A percentile compares a stretch with the other conserved stretches of the same genome.
Conservation (phyloP, 2,329 filamentous ascomycete species). For the Botryotinia convoluta region DNA sequence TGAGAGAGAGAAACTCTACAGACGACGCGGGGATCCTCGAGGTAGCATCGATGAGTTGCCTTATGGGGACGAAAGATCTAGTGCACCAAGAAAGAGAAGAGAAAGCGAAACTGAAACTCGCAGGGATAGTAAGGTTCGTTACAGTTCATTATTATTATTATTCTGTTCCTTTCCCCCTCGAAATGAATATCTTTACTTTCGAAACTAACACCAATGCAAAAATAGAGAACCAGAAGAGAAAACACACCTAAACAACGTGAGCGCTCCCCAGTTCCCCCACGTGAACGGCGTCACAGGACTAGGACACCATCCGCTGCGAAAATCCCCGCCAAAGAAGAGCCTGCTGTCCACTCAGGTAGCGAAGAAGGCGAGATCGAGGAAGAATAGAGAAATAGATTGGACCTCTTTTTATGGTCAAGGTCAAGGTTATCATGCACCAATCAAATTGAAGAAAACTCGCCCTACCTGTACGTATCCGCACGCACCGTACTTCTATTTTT, state of each 20-base stretch:
- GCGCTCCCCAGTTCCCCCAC: slow-evolving; percentile 53
- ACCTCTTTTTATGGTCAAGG: not conserved
- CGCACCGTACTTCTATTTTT: slow-evolving; percentile 30
- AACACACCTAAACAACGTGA: slow-evolving; percentile 51
- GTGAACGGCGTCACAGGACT: slow-evolving; percentile 55
- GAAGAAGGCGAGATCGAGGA: slow-evolving; percentile 99
- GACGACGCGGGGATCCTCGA: slow-evolving; percentile 73
- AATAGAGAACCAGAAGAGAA: slow-evolving; percentile 58
- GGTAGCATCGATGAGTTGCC: slow-evolving; percentile 84
- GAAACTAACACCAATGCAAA: slow-evolving; percentile 21
- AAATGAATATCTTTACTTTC: not conserved
- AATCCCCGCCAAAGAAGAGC: slow-evolving; percentile 44
- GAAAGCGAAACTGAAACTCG: slow-evolving; percentile 71
- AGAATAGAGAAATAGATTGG: slow-evolving; percentile 43
- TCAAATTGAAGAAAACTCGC: slow-evolving; percentile 13
- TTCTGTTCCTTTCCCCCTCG: not conserved
- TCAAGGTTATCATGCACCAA: not conserved
- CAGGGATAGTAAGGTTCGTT: slow-evolving; percentile 57
- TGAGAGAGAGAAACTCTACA: slow-evolving; percentile 84
- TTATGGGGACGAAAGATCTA: slow-evolving; percentile 74
- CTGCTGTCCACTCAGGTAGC: slow-evolving; percentile 65
- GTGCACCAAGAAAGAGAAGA: slow-evolving; percentile 68
- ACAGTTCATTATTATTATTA: not conserved
- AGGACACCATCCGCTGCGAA: slow-evolving; percentile 50
- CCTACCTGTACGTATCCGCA: slow-evolving; percentile 40